phyloP scores from a whole-genome alignment of 257 asterid species.

The Solanum peruvianum region DNA sequence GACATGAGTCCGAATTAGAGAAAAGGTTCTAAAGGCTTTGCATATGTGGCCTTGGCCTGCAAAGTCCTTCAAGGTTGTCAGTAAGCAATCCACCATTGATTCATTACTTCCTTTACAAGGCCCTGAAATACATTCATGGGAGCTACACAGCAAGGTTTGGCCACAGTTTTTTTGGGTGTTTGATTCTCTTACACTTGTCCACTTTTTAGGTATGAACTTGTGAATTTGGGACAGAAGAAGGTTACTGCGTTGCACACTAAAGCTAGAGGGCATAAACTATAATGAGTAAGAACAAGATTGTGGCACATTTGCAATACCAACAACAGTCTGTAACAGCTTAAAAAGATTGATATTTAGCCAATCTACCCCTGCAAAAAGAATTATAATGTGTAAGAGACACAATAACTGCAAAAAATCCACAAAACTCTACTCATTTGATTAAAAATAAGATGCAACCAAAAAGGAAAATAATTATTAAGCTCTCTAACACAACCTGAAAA shows the following conservation, averaged over 20 bases:
- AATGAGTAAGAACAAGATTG: slow-evolving; percentile 12
- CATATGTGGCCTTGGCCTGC: slow-evolving; percentile 48
- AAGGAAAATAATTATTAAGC: not conserved
- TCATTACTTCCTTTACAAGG: slow-evolving; percentile 8
- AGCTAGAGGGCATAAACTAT: slow-evolving; percentile 29
- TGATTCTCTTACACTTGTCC: slow-evolving; percentile 25
- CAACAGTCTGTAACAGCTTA: not conserved
- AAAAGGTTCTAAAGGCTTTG: slow-evolving; percentile 50
- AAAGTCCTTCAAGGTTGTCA: slow-evolving; percentile 40
- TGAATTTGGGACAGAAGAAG: slow-evolving; percentile 28
- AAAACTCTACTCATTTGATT: not conserved
- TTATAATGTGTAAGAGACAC: not conserved
- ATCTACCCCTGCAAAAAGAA: not conserved
- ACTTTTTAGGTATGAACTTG: slow-evolving; percentile 41
- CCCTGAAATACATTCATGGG: slow-evolving; percentile 4
- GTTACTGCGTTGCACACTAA: slow-evolving; percentile 24
- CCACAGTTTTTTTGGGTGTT: not conserved
- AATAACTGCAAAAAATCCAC: not conserved
- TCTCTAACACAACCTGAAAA: not conserved
- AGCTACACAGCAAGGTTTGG: not conserved
- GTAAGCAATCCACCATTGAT: slow-evolving; percentile 43
- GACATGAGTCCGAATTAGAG: slow-evolving; percentile 32
- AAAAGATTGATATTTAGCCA: not conserved
- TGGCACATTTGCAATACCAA: slow-evolving; percentile 6
- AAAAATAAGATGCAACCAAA: not conserved